phyloP scores from a whole-genome alignment of 2,329 filamentous ascomycete species.

The Juglanconis juglandina region DNA sequence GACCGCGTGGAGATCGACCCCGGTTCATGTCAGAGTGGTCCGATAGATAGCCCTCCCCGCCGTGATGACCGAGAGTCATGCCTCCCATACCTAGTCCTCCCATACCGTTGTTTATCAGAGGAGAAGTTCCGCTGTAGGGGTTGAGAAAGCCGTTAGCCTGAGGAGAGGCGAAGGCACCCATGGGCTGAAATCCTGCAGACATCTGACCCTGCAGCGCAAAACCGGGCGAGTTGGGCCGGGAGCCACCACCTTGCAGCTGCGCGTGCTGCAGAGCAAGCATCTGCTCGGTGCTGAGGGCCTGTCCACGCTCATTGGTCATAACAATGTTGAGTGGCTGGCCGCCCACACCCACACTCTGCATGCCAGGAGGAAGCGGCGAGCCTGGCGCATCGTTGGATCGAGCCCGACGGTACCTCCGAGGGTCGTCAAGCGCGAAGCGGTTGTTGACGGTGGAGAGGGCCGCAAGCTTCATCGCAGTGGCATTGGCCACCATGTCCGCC shows the following conservation, averaged over 20 bases:
- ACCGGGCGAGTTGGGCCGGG: constrained; percentile 85
- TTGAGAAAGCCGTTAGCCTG: constrained; percentile 93
- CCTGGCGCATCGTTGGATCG: constrained; percentile 80
- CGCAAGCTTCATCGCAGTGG: constrained; percentile 97
- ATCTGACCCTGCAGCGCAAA: constrained; percentile 66
- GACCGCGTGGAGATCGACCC: constrained; percentile 86
- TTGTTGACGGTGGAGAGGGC: constrained; percentile 98
- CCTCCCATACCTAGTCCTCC: constrained; percentile 64
- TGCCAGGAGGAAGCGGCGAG: constrained; percentile 59
- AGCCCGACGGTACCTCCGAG: constrained; percentile 89
- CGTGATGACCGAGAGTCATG: constrained; percentile 47
- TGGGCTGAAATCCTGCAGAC: constrained; percentile 47
- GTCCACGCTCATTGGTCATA: constrained; percentile 92
- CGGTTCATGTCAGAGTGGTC: constrained; percentile 90
- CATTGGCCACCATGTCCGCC: constrained; percentile 97
- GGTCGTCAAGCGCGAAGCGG: constrained; percentile 92
- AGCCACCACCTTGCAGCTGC: constrained; percentile 55
- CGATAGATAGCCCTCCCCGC: constrained; percentile 88
- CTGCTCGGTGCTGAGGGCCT: constrained; percentile 81
- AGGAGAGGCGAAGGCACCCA: constrained; percentile 77
- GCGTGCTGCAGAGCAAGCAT: constrained; percentile 71
- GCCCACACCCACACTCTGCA: constrained; percentile 54
- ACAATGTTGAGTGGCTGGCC: constrained; percentile 63
- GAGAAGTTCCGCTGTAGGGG: constrained; percentile 74
- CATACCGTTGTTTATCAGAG: constrained; percentile 69